Evolutionary conservation across 306 rosid genomes (phyloP).

Genomic region (Malus domestica): DNA sequence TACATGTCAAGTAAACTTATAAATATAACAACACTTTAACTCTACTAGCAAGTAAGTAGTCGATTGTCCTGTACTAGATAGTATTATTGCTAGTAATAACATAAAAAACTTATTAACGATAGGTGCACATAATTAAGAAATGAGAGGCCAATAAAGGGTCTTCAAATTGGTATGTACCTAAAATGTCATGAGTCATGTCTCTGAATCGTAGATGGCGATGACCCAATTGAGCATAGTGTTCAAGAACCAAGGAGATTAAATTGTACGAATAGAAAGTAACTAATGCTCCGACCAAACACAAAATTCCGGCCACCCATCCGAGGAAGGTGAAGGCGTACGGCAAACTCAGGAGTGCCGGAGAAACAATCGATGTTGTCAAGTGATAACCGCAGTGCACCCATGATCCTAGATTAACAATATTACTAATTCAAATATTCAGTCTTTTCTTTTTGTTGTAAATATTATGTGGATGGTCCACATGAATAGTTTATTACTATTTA

Average conservation of each 20-base stretch:
- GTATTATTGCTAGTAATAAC: too few relatives aligned
- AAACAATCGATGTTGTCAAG: slow-evolving; percentile 76
- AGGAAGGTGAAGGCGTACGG: slow-evolving; percentile 70
- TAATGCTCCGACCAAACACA: slow-evolving; percentile 46
- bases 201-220: slow-evolving; percentile 75
- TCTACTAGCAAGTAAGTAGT: too few relatives aligned
- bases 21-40: too few relatives aligned
- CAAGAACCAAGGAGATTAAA: slow-evolving; percentile 64
- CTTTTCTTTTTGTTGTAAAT: too few relatives aligned
- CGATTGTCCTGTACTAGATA: too few relatives aligned
- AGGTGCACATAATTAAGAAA: too few relatives aligned
- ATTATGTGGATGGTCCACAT: too few relatives aligned
- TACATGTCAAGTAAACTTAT: too few relatives aligned
- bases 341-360: slow-evolving; percentile 68
- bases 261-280: slow-evolving; percentile 84
- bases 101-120: too few relatives aligned
- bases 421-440: neutral
- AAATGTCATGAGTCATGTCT: slow-evolving; percentile 66
- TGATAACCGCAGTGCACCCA: slow-evolving; percentile 89
- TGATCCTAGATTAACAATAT: slow-evolving; percentile 36
- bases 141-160: too few relatives aligned
- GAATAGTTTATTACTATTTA: too few relatives aligned
- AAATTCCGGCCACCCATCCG: slow-evolving; percentile 70
- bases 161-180: slow-evolving; percentile 37
- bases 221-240: slow-evolving; percentile 64